phyloP scores from a whole-genome alignment of 23 red algal species.

The Chondrus crispus region DNA sequence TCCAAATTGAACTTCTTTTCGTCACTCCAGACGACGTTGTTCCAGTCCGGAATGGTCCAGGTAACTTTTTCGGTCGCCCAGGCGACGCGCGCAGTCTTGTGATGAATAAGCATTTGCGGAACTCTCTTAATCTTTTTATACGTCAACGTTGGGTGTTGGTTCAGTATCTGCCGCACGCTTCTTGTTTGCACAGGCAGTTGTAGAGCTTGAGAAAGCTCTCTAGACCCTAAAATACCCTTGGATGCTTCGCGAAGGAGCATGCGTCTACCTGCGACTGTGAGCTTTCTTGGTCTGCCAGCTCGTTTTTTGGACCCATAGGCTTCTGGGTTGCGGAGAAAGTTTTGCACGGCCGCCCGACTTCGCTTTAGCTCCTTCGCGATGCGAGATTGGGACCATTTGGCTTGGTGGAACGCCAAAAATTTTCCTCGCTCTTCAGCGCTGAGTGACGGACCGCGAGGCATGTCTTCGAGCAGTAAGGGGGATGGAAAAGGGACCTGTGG shows the following conservation, averaged over 20 bases:
- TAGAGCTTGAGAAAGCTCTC: neutral
- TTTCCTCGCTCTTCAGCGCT: neutral
- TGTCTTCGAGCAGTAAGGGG: too few species aligned
- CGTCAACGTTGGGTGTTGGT: neutral
- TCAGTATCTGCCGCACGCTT: neutral
- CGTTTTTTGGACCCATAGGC: neutral
- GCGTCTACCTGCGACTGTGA: neutral
- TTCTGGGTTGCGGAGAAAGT: neutral
- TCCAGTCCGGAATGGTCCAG: neutral
- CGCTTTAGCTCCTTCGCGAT: neutral
- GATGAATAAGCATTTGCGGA: neutral
- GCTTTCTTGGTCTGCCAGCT: neutral
- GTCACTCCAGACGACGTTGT: neutral
- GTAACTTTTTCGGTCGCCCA: neutral
- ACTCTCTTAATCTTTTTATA: neutral
- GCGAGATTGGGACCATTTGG: neutral
- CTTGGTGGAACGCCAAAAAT: neutral
- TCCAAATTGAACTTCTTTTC: neutral
- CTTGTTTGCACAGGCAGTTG: neutral
- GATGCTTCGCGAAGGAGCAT: neutral
- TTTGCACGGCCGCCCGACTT: neutral
- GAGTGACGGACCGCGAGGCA: neutral
- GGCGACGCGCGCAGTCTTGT: neutral
- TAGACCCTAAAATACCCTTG: neutral
- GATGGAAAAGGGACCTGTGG: too few species aligned